Conservation (phyloP, 1,284 basidiomycete species). For the Inonotus hispidus region DNA sequence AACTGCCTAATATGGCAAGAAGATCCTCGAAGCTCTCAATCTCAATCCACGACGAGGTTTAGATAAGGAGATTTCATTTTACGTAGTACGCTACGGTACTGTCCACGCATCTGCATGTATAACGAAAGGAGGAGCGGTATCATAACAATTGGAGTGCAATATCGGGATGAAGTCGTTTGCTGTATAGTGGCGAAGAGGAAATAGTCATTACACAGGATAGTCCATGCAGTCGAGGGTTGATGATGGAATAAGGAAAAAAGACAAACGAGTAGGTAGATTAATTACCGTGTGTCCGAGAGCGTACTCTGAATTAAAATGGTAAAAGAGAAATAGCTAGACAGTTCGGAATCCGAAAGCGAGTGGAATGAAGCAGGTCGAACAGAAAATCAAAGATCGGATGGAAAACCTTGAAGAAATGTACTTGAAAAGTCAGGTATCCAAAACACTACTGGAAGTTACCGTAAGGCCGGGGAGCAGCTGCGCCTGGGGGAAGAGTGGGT, state of each 20-base stretch:
- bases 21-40: neutral
- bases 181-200: neutral
- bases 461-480: conserved; percentile 43
- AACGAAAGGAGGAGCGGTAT: neutral
- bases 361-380: neutral
- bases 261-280: conserved; percentile 1
- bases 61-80: neutral
- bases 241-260: neutral
- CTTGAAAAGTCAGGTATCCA: neutral
- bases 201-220: conserved; percentile 7
- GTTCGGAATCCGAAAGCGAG: neutral
- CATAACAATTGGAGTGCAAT: neutral
- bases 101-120: neutral
- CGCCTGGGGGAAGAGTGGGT: conserved; percentile 14
- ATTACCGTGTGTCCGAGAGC: conserved; percentile 9
- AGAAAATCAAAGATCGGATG: conserved; percentile 3
- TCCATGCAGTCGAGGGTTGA: conserved; percentile 3
- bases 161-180: neutral
- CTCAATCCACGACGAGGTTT: neutral
- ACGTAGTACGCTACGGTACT: neutral
- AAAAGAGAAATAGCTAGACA: conserved; percentile 4
- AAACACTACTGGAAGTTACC: conserved; percentile 9
- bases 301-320: conserved; percentile 12
- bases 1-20: neutral
- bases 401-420: conserved; percentile 2